phyloP scores from a whole-genome alignment of 208 protist genomes.

The Giardia muris region DNA sequence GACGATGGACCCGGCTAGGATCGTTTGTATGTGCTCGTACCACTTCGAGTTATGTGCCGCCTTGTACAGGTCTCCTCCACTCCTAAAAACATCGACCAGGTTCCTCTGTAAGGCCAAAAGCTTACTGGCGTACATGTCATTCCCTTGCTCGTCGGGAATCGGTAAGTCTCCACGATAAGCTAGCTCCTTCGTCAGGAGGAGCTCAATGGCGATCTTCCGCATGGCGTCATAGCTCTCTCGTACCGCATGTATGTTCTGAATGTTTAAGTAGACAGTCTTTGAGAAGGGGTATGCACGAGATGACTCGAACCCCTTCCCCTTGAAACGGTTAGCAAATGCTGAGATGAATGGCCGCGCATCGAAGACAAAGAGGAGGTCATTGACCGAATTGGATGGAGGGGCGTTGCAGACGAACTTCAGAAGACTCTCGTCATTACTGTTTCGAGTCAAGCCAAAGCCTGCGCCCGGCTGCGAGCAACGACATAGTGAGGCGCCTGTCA shows the following conservation, averaged over 20 bases:
- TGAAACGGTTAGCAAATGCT: conserved; percentile 12
- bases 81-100: neutral
- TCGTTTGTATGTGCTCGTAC: conserved; percentile 36
- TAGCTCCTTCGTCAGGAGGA: neutral
- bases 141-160: neutral
- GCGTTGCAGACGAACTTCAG: neutral
- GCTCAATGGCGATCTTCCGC: neutral
- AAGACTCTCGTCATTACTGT: conserved; percentile 19
- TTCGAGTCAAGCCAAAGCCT: conserved; percentile 13
- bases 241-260: conserved; percentile 55
- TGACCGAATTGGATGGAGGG: neutral
- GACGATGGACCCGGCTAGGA: conserved; percentile 31
- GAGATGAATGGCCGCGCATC: conserved; percentile 23
- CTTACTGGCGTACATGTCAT: neutral
- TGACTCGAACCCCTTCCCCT: conserved; percentile 26
- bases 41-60: conserved; percentile 44
- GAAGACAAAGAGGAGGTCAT: conserved; percentile 1
- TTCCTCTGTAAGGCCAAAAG: neutral
- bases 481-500: conserved; percentile 36
- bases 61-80: neutral
- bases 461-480: conserved; percentile 47
- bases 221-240: conserved; percentile 44
- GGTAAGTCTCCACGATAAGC: neutral
- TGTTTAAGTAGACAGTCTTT: conserved; percentile 32
- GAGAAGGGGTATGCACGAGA: neutral